Conservation (phyloP, 2,329 filamentous ascomycete species). For the Arachnomyces sp. region DNA sequence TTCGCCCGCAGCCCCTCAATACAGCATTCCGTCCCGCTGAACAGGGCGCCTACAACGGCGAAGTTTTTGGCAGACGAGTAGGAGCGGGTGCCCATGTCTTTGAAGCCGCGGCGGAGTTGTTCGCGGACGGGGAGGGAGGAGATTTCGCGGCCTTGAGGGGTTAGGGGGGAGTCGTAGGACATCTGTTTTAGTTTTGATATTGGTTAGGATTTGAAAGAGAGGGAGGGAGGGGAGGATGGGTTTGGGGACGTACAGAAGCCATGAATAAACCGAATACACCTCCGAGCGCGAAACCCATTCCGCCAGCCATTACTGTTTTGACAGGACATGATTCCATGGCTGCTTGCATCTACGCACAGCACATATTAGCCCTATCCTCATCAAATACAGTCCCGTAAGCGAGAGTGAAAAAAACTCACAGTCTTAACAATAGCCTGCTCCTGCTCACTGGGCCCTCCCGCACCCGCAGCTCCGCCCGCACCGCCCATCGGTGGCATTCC, state of each 20-base stretch:
- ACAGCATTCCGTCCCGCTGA: conserved; percentile 87
- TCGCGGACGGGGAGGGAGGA: conserved; percentile 66
- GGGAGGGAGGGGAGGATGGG: not conserved
- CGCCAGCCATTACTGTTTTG: conserved; percentile 82
- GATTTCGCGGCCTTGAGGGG: conserved; percentile 46
- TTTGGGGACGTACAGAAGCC: conserved; percentile 64
- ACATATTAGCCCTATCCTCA: no score
- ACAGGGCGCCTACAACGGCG: conserved; percentile 83
- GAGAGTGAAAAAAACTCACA: conserved; percentile 20
- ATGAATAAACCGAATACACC: conserved; percentile 96
- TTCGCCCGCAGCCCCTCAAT: conserved; percentile 86
- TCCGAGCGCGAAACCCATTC: conserved; percentile 88
- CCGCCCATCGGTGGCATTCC: conserved; percentile 21
- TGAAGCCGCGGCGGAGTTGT: conserved; percentile 78
- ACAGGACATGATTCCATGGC: conserved; percentile 87
- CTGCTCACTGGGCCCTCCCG: conserved; percentile 36
- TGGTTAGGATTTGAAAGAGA: not conserved
- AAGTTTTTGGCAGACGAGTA: conserved; percentile 88
- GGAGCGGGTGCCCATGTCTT: conserved; percentile 84
- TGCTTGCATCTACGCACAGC: conserved; percentile 58
- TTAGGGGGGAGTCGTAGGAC: conserved; percentile 93
- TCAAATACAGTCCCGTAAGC: no score
- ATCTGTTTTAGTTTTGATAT: conserved; percentile 50
- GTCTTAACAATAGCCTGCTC: conserved; percentile 41
- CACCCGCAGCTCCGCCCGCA: conserved; percentile 14